Percentiles rank a stretch among this genome's conserved stretches.
These are phyloP conservation scores for Ustilago esculenta DNA, from an alignment of 1,284 basidiomycete species.

Conservation along the genomic window DNA sequence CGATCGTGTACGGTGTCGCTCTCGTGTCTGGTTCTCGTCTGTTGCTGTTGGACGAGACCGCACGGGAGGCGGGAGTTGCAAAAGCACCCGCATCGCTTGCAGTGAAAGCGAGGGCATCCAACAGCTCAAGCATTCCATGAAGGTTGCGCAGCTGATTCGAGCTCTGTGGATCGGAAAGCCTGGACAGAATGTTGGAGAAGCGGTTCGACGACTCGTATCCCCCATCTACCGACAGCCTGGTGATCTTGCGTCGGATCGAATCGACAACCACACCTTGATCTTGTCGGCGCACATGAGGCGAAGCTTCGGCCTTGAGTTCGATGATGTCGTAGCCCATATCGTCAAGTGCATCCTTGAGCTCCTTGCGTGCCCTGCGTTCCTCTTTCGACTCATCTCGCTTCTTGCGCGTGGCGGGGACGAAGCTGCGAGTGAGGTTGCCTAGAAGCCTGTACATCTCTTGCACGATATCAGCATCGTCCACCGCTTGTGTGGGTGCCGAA, in stretches of 20 bases:
- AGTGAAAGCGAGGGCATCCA: constrained; percentile 40
- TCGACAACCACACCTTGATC: constrained; percentile 26
- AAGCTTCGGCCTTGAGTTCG: constrained; percentile 36
- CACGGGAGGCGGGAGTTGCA: constrained; percentile 26
- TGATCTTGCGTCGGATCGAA: constrained; percentile 41
- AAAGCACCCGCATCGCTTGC: constrained; percentile 23
- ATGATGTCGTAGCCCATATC: constrained; percentile 51
- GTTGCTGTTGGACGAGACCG: constrained; percentile 17
- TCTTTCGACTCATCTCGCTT: constrained; percentile 42
- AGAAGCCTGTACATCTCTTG: constrained; percentile 45
- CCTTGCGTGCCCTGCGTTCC: constrained; percentile 34
- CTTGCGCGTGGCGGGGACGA: constrained; percentile 47
- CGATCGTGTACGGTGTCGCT: constrained; percentile 29
- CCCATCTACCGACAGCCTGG: constrained; percentile 38
- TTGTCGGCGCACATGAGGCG: constrained; percentile 11
- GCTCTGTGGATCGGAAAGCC: constrained; percentile 22
- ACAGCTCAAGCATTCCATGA: constrained; percentile 36
- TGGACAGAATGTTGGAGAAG: constrained; percentile 30
- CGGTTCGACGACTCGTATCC: constrained; percentile 43
- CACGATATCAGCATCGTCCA: constrained; percentile 43
- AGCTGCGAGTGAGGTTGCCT: constrained; percentile 45
- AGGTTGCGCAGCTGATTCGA: constrained; percentile 27
- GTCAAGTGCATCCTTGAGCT: constrained; percentile 44
- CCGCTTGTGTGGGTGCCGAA: constrained; percentile 5
- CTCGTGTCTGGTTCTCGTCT: constrained; percentile 19